These are phyloP conservation scores for Acacia melanoxylon DNA, from an alignment of 306 rosid genomes.

Conservation along the genomic window DNA sequence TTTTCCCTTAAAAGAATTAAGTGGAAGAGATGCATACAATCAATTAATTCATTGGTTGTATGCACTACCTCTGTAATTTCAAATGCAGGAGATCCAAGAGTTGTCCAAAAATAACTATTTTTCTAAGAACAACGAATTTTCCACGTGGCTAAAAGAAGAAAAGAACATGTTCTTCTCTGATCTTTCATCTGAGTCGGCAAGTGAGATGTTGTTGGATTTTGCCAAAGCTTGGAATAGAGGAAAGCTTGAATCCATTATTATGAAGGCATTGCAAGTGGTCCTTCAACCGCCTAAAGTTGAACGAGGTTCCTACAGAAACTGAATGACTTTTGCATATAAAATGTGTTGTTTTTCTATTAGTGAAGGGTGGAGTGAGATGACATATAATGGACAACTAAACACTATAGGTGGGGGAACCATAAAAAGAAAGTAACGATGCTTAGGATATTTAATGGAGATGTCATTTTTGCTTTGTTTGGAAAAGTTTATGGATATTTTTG, in stretches of 20 bases:
- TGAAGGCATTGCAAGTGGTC: constrained; percentile 74
- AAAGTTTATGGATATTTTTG: too few relatives aligned
- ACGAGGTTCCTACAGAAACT: too few relatives aligned
- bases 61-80: constrained; percentile 20
- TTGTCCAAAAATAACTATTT: constrained; percentile 84
- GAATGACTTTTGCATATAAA: too few relatives aligned
- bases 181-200: constrained; percentile 69
- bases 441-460: too few relatives aligned
- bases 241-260: constrained; percentile 73
- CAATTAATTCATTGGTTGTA: constrained; percentile 12
- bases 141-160: constrained; percentile 78
- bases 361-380: too few relatives aligned
- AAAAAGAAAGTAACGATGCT: too few relatives aligned
- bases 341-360: too few relatives aligned
- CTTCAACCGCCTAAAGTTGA: constrained; percentile 56
- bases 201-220: constrained; percentile 60
- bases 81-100: constrained; percentile 53
- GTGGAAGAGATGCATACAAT: neutral
- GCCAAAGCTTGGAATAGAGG: constrained; percentile 72
- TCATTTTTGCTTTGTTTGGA: too few relatives aligned
- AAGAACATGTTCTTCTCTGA: constrained; percentile 83
- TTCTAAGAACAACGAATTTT: constrained; percentile 82
- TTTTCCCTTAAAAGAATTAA: too few relatives aligned
- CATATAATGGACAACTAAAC: too few relatives aligned
- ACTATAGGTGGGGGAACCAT: too few relatives aligned